A percentile compares a stretch with the other conserved stretches of the same genome.
These are phyloP conservation scores for Conringia planisiliqua DNA, from an alignment of 345 rosid genomes.

Conservation along the genomic window DNA sequence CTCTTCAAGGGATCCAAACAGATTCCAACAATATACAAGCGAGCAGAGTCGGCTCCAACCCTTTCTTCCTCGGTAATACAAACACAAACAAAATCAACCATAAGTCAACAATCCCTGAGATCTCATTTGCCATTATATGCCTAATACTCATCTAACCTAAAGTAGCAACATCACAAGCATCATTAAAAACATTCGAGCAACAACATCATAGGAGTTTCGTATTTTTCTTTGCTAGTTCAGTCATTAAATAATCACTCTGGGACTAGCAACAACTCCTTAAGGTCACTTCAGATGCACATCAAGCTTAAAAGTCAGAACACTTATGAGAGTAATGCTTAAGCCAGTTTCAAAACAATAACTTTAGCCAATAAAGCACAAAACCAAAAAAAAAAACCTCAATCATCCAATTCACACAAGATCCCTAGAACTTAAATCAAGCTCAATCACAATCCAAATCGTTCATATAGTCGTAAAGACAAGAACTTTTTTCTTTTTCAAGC, in stretches of 20 bases:
- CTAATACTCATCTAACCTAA: neutral
- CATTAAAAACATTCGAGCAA: neutral
- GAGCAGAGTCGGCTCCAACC: neutral
- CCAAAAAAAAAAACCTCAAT: neutral
- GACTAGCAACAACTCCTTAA: neutral
- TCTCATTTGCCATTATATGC: neutral
- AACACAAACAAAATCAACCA: constrained; percentile 5
- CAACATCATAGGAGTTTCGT: neutral
- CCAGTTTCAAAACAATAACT: neutral
- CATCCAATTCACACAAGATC: neutral
- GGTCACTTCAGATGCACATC: neutral
- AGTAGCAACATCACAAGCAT: neutral
- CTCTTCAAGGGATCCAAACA: neutral
- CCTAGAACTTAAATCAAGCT: neutral
- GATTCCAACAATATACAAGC: neutral
- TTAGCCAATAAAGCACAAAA: no score
- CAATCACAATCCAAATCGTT: neutral
- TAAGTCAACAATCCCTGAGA: neutral
- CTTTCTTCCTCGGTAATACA: neutral
- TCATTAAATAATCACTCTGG: neutral
- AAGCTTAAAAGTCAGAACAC: neutral
- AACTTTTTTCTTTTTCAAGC: no score
- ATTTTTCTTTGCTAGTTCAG: neutral
- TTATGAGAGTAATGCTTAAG: neutral
- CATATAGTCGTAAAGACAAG: no score